These are phyloP conservation scores for Ensete glaucum DNA, from an alignment of 176 grass and related monocot species.

Conservation along the genomic window DNA sequence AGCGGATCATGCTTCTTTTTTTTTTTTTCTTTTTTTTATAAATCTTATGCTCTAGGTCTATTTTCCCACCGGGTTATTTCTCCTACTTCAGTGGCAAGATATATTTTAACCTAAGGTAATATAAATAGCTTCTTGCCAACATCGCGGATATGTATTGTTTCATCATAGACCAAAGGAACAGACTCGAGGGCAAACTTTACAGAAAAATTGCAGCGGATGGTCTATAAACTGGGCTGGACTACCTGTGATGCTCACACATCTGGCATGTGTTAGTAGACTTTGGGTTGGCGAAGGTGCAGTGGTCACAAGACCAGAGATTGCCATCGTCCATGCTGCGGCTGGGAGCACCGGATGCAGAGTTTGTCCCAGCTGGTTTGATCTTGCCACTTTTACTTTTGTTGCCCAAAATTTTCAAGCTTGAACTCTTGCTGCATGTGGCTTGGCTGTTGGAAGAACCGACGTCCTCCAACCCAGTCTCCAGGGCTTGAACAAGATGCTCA, in stretches of 20 bases:
- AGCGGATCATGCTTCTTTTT: background rate
- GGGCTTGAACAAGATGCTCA: constrained; percentile 84
- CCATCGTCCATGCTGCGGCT: constrained; percentile 51
- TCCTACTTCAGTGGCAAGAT: background rate
- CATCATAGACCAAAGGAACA: background rate
- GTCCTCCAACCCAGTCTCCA: constrained; percentile 75
- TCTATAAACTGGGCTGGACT: background rate
- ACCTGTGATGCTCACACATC: constrained; percentile 52
- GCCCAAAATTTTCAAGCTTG: constrained; percentile 21
- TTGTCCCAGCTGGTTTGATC: constrained; percentile 25
- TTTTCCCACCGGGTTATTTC: background rate
- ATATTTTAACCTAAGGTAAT: background rate
- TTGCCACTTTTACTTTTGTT: constrained; percentile 43
- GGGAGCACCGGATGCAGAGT: constrained; percentile 40
- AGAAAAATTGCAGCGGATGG: background rate
- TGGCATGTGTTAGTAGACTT: constrained; percentile 45
- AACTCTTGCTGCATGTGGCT: constrained; percentile 28
- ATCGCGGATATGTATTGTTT: background rate
- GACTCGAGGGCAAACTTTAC: background rate
- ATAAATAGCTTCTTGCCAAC: background rate
- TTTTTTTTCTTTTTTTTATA: no score
- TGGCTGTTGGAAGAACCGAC: constrained; percentile 28
- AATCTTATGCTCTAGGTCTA: background rate
- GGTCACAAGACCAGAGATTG: constrained; percentile 68
- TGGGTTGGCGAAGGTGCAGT: constrained; percentile 73